Evolutionary conservation across 306 rosid species (phyloP).

Genomic region (Erythrophleum fordii): DNA sequence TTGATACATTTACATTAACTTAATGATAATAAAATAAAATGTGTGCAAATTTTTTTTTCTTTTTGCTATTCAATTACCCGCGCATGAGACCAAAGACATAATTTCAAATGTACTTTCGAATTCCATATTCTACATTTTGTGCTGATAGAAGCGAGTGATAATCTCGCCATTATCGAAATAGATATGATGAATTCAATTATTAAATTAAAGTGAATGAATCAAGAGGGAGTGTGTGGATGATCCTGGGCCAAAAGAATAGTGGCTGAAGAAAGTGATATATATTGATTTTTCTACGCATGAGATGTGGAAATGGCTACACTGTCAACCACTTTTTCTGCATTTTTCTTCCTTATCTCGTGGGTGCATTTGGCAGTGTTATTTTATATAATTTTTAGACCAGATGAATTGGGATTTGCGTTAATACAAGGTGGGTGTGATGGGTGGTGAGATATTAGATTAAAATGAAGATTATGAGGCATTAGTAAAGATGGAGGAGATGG

Average conservation of each 20-base stretch:
- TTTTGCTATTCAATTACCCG: background rate
- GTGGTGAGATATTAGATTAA: background rate
- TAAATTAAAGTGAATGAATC: background rate
- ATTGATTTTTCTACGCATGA: slow-evolving; percentile 30
- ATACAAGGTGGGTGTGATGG: background rate
- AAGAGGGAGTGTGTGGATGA: background rate
- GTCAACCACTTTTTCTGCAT: slow-evolving; percentile 32
- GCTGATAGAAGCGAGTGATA: background rate
- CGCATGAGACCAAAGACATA: background rate
- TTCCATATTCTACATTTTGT: background rate
- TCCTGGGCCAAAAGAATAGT: background rate
- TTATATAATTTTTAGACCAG: background rate
- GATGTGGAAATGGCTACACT: slow-evolving; percentile 6
- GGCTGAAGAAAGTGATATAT: background rate
- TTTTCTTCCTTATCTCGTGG: slow-evolving; percentile 13
- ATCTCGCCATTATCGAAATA: slow-evolving; percentile 19
- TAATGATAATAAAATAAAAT: background rate
- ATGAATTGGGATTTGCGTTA: background rate
- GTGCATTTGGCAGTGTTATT: background rate
- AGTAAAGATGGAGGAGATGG: background rate
- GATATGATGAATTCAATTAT: slow-evolving; percentile 17
- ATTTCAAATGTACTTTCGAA: background rate
- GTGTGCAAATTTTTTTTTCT: background rate
- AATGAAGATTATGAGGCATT: too few species aligned
- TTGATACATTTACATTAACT: background rate